Conservation (phyloP, 176 grass and related monocot genomes). For the Rhynchospora tenuis region DNA sequence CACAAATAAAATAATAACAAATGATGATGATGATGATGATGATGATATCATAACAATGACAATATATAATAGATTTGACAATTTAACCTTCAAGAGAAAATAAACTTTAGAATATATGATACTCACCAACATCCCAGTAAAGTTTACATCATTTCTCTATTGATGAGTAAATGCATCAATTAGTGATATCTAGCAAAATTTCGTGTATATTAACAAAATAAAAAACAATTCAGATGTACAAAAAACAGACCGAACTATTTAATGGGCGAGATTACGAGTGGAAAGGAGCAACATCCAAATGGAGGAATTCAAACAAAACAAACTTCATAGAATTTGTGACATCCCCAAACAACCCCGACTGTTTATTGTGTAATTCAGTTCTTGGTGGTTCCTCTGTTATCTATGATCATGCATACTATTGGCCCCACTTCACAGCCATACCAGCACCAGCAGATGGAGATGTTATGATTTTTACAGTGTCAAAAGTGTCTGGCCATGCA, state of each 20-base stretch:
- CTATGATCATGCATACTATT: constrained; percentile 74
- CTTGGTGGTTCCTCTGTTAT: constrained; percentile 36
- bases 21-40: neutral
- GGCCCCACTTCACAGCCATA: constrained; percentile 68
- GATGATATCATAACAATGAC: neutral
- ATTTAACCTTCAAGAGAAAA: too few species aligned
- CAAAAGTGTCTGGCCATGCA: constrained; percentile 69
- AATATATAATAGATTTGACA: too few species aligned
- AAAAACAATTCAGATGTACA: constrained; percentile 34
- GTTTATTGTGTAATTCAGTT: constrained; percentile 26
- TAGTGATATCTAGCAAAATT: neutral
- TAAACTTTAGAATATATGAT: too few species aligned
- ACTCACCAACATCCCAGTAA: too few species aligned
- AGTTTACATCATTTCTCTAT: neutral
- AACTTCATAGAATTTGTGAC: constrained; percentile 70
- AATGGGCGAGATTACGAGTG: constrained; percentile 44
- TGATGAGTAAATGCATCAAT: neutral
- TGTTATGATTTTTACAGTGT: constrained; percentile 63
- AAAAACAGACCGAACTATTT: constrained; percentile 13
- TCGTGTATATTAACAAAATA: neutral
- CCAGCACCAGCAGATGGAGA: constrained; percentile 47
- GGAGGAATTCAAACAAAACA: constrained; percentile 29
- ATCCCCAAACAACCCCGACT: constrained; percentile 72
- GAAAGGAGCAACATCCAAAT: constrained; percentile 32
- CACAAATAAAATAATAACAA: neutral